phyloP scores from a whole-genome alignment of 805 yeast genomes.

The Candida peoriensis region DNA sequence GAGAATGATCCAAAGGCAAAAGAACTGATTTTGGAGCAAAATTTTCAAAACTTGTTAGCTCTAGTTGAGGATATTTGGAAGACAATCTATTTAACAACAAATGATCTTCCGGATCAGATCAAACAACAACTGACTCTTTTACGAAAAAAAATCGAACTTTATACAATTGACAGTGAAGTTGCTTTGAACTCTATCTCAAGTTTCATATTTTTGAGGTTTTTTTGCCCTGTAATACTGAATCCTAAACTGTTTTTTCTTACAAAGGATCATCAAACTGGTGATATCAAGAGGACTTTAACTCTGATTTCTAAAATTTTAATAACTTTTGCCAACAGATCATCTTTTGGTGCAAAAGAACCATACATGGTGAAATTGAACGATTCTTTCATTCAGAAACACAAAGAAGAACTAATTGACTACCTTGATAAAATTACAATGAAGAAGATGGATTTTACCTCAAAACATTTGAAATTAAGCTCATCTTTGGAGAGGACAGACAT shows the following conservation, averaged over 20 bases:
- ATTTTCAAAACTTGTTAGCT: slow-evolving; percentile 42
- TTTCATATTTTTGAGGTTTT: slow-evolving; percentile 74
- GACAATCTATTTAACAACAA: slow-evolving; percentile 56
- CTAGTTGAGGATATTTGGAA: slow-evolving; percentile 63
- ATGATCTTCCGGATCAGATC: slow-evolving; percentile 68
- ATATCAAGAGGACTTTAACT: slow-evolving; percentile 72
- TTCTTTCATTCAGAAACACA: slow-evolving; percentile 52
- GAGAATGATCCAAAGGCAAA: slow-evolving; percentile 33
- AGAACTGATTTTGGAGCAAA: slow-evolving; percentile 38
- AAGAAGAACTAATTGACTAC: slow-evolving; percentile 58
- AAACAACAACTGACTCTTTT: slow-evolving; percentile 59
- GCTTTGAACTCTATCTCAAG: slow-evolving; percentile 77
- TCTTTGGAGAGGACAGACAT: slow-evolving; percentile 51
- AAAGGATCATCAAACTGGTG: slow-evolving; percentile 63
- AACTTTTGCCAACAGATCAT: slow-evolving; percentile 71
- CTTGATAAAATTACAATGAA: slow-evolving; percentile 68
- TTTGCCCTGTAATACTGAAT: slow-evolving; percentile 88
- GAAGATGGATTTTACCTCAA: slow-evolving; percentile 60
- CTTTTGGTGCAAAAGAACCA: slow-evolving; percentile 80
- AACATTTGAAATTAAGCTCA: slow-evolving; percentile 49
- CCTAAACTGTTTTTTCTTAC: slow-evolving; percentile 81
- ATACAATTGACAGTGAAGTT: slow-evolving; percentile 42
- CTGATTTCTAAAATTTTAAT: slow-evolving; percentile 74
- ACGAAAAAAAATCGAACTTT: slow-evolving; percentile 58
- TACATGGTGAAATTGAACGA: slow-evolving; percentile 66